Conservation (phyloP, 495 filamentous ascomycete species). For the Penicillium paxilli region DNA sequence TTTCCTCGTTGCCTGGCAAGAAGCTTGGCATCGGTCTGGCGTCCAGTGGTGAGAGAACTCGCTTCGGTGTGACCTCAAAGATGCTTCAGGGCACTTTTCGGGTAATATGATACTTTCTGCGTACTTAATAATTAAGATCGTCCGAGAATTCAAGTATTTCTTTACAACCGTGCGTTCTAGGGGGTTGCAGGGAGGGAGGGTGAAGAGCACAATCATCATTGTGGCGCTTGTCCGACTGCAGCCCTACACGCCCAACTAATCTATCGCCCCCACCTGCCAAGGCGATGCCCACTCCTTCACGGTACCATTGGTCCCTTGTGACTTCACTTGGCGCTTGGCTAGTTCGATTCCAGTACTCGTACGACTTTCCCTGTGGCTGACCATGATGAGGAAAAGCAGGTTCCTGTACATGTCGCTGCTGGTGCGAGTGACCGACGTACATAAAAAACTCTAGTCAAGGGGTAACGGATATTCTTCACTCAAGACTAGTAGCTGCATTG, state of each 20-base stretch:
- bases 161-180: no score
- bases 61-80: background rate
- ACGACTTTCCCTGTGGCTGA: constrained; percentile 2
- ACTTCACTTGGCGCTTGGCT: constrained; percentile 14
- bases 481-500: no score
- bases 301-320: constrained; percentile 17
- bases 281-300: constrained; percentile 3
- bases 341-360: background rate
- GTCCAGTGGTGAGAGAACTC: background rate
- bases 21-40: constrained; percentile 17
- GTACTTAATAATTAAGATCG: background rate
- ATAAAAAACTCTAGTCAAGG: no score
- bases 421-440: no score
- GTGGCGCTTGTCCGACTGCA: constrained; percentile 4
- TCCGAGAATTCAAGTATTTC: background rate
- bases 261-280: constrained; percentile 21
- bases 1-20: constrained; percentile 28
- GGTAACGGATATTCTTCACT: no score
- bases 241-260: constrained; percentile 22
- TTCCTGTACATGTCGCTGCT: background rate
- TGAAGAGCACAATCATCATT: background rate
- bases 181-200: no score
- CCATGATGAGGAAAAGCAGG: background rate
- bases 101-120: background rate
- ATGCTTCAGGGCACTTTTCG: background rate